phyloP scores from a whole-genome alignment of 2,329 filamentous ascomycete genomes.

The Microascus cirrosus region DNA sequence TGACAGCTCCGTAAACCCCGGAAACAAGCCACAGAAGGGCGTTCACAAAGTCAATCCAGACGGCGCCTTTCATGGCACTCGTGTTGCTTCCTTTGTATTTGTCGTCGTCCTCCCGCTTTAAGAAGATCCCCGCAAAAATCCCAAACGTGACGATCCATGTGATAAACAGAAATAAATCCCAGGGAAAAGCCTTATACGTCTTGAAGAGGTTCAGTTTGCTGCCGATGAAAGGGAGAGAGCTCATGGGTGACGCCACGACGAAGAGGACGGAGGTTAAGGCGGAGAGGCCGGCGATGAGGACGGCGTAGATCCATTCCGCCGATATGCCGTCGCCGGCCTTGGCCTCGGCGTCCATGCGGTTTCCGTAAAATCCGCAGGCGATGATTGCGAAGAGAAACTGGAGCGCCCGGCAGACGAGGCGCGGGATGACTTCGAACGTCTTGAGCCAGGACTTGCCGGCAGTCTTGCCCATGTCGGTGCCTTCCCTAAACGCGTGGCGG shows the following conservation, averaged over 20 bases:
- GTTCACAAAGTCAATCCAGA: slow-evolving; percentile 61
- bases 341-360: slow-evolving; percentile 39
- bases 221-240: slow-evolving; percentile 20
- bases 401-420: slow-evolving; percentile 46
- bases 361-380: slow-evolving; percentile 57
- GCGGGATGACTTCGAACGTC: slow-evolving; percentile 33
- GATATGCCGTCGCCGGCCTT: slow-evolving; percentile 25
- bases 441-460: slow-evolving; percentile 32
- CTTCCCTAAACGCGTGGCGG: slow-evolving; percentile 19
- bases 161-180: slow-evolving; percentile 30
- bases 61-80: slow-evolving; percentile 53
- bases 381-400: slow-evolving; percentile 62
- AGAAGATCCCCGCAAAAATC: slow-evolving; percentile 61
- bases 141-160: slow-evolving; percentile 59
- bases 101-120: slow-evolving; percentile 42
- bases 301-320: slow-evolving; percentile 54
- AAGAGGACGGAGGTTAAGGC: slow-evolving; percentile 37
- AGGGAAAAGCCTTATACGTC: slow-evolving; percentile 31
- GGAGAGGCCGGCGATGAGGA: slow-evolving; percentile 43
- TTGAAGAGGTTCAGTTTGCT: slow-evolving; percentile 20
- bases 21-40: slow-evolving; percentile 53
- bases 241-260: slow-evolving; percentile 22
- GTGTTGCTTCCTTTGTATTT: slow-evolving; percentile 31
- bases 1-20: slow-evolving; percentile 26
- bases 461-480: slow-evolving; percentile 24